Conservation (phyloP, 352 stramenopile species). For the Phytophthora parvispora region DNA sequence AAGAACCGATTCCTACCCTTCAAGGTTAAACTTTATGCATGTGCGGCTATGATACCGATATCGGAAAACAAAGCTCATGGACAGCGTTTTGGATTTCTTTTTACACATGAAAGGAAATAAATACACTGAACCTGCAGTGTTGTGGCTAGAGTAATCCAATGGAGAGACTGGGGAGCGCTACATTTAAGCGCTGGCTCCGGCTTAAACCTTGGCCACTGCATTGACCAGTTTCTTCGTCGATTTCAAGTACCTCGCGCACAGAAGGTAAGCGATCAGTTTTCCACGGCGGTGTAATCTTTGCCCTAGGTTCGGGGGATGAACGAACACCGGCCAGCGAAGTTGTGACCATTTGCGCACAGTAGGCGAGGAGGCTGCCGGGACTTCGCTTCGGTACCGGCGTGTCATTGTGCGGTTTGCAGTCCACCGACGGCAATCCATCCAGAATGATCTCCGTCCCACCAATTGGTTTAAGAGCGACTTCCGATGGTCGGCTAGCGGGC, state of each 20-base stretch:
- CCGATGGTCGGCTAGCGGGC: neutral
- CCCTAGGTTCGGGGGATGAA: slow-evolving; percentile 22
- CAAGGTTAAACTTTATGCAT: slow-evolving; percentile 13
- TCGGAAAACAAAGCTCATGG: no score
- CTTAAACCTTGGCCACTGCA: neutral
- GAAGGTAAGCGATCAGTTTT: slow-evolving; percentile 20
- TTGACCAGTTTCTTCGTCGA: slow-evolving; percentile 35
- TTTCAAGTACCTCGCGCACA: slow-evolving; percentile 15
- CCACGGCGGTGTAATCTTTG: slow-evolving; percentile 52
- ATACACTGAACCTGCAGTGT: neutral
- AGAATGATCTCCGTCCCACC: slow-evolving; percentile 12
- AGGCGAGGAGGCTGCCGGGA: slow-evolving; percentile 42
- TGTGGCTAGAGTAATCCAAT: slow-evolving; percentile 33
- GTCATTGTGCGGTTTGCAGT: slow-evolving; percentile 4
- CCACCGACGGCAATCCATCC: slow-evolving; percentile 12
- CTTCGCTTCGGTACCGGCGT: slow-evolving; percentile 31
- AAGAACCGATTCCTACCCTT: slow-evolving; percentile 2
- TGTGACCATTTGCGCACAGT: slow-evolving; percentile 51
- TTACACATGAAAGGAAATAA: neutral
- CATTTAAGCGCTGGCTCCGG: slow-evolving; percentile 7
- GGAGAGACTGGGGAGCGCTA: slow-evolving; percentile 29
- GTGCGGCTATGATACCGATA: no score
- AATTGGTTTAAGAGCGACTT: slow-evolving; percentile 6
- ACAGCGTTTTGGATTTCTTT: neutral
- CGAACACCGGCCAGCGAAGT: slow-evolving; percentile 29